Conservation (phyloP, 169 alveolate species). For the Cryptosporidium felis region DNA sequence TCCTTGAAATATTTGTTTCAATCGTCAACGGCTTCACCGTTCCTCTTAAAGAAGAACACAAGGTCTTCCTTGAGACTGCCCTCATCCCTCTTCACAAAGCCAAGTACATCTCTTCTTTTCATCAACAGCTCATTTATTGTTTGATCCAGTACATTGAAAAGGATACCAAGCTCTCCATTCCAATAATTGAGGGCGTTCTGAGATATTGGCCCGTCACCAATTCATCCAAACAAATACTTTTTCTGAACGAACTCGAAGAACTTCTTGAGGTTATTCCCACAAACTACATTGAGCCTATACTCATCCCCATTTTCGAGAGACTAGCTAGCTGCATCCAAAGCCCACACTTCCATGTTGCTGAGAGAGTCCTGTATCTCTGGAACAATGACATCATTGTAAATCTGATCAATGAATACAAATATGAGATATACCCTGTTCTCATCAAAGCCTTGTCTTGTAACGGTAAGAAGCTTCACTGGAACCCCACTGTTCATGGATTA, state of each 20-base stretch:
- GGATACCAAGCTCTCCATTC: slow-evolving; percentile 93
- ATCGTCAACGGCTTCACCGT: slow-evolving; percentile 97
- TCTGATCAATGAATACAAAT: slow-evolving; percentile 81
- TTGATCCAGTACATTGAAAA: slow-evolving; percentile 93
- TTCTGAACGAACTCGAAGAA: slow-evolving; percentile 94
- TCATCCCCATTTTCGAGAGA: slow-evolving; percentile 79
- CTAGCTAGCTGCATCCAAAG: slow-evolving; percentile 78
- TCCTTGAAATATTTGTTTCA: slow-evolving; percentile 92
- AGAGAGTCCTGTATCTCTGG: slow-evolving; percentile 90
- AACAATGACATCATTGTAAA: slow-evolving; percentile 87
- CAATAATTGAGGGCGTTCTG: slow-evolving; percentile 90
- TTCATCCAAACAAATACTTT: slow-evolving; percentile 92
- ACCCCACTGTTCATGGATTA: slow-evolving; percentile 76
- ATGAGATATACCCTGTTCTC: slow-evolving; percentile 79
- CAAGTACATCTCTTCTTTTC: slow-evolving; percentile 90
- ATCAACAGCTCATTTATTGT: slow-evolving; percentile 94
- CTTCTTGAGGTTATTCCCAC: slow-evolving; percentile 86
- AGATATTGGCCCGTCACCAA: slow-evolving; percentile 97
- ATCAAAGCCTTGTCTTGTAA: slow-evolving; percentile 76
- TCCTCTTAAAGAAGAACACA: slow-evolving; percentile 97
- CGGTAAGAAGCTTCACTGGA: slow-evolving; percentile 78
- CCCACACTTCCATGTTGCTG: slow-evolving; percentile 90
- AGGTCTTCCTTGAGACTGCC: slow-evolving; percentile 91
- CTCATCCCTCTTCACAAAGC: slow-evolving; percentile 96
- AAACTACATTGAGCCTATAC: slow-evolving; percentile 82